A percentile compares a stretch with the other conserved stretches of the same genome.
Evolutionary conservation across 306 rosid species (phyloP).

Genomic region (Prunus mongolica): DNA sequence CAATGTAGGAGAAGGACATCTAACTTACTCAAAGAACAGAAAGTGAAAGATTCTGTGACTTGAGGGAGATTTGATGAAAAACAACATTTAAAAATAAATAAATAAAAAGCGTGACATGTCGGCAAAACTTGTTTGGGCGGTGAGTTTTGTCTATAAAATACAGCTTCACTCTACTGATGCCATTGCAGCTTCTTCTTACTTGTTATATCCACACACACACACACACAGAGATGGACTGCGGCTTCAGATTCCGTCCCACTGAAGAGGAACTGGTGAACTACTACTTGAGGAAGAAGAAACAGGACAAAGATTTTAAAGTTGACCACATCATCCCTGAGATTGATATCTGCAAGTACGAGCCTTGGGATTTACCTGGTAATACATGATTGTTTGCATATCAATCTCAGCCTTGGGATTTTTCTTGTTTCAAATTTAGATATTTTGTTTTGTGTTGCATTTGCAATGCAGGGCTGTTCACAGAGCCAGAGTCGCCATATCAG

Average conservation of each 20-base stretch:
- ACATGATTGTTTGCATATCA: neutral
- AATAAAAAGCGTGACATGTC: neutral
- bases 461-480: neutral
- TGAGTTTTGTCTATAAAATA: neutral
- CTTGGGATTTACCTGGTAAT: slow-evolving; percentile 48
- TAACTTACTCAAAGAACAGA: neutral
- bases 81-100: neutral
- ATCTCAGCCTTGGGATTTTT: neutral
- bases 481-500: slow-evolving; percentile 18
- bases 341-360: slow-evolving; percentile 49
- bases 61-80: neutral
- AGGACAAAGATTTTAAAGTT: neutral
- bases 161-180: neutral
- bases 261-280: slow-evolving; percentile 53
- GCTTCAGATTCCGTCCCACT: slow-evolving; percentile 60
- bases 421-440: too few relatives aligned
- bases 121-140: neutral
- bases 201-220: neutral
- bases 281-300: slow-evolving; percentile 41
- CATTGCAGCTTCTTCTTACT: too few relatives aligned
- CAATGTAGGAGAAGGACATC: neutral
- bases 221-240: slow-evolving; percentile 6
- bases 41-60: neutral
- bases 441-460: too few relatives aligned
- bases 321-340: slow-evolving; percentile 30